Conservation (phyloP, 352 stramenopile species). For the Pseudoperonospora humuli region DNA sequence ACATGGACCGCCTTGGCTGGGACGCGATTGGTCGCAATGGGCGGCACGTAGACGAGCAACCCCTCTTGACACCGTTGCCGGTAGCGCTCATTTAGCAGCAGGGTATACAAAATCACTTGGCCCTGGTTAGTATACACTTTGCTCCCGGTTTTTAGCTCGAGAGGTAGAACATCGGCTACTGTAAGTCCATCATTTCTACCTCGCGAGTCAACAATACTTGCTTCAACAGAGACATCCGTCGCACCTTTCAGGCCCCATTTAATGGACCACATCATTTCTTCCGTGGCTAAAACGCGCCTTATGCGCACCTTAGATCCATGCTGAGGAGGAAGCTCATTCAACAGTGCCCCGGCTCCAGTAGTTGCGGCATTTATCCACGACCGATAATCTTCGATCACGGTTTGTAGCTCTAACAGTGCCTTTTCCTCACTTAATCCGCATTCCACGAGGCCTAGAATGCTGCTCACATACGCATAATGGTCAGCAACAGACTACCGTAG, state of each 20-base stretch:
- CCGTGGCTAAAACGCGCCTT: slow-evolving; percentile 48
- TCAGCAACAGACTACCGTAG: slow-evolving; percentile 4
- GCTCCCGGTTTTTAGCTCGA: slow-evolving; percentile 88
- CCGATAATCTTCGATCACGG: slow-evolving; percentile 46
- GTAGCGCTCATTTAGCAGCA: slow-evolving; percentile 79
- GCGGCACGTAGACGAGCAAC: slow-evolving; percentile 63
- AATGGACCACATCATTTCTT: slow-evolving; percentile 83
- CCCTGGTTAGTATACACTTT: slow-evolving; percentile 55
- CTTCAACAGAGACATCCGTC: slow-evolving; percentile 63
- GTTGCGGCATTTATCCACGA: slow-evolving; percentile 37
- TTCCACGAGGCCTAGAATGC: slow-evolving; percentile 61
- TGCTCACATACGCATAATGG: slow-evolving; percentile 13
- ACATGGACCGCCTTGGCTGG: slow-evolving; percentile 45
- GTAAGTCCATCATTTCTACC: background rate
- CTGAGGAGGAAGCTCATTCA: slow-evolving; percentile 31
- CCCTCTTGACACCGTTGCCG: slow-evolving; percentile 45
- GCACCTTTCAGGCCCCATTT: slow-evolving; percentile 80
- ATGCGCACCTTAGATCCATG: slow-evolving; percentile 28
- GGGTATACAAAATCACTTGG: slow-evolving; percentile 86
- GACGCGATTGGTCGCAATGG: slow-evolving; percentile 65
- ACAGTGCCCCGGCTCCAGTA: slow-evolving; percentile 15
- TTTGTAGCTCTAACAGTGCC: slow-evolving; percentile 44
- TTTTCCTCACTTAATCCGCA: slow-evolving; percentile 53
- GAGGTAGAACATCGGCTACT: slow-evolving; percentile 36
- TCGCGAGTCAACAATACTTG: slow-evolving; percentile 18